Conservation (phyloP, 2,329 filamentous ascomycete genomes). For the Penicillium sp. region DNA sequence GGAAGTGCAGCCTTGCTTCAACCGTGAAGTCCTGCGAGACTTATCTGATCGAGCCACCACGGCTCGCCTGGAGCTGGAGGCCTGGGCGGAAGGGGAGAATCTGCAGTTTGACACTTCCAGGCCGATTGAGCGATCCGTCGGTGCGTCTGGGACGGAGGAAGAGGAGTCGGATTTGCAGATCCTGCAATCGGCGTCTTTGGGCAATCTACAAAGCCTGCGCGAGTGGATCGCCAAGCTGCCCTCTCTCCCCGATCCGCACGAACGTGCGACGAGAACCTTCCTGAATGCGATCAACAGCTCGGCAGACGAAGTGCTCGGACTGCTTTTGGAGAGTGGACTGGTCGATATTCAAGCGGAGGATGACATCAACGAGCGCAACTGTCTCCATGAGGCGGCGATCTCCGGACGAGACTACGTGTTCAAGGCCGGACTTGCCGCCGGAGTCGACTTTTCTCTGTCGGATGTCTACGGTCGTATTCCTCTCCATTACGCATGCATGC, state of each 20-base stretch:
- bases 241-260: conserved; percentile 56
- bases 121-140: conserved; percentile 34
- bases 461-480: conserved; percentile 94
- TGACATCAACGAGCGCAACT: conserved; percentile 96
- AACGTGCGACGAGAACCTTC: conserved; percentile 84
- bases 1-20: conserved; percentile 97
- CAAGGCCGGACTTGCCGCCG: conserved; percentile 64
- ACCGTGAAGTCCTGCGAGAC: conserved; percentile 92
- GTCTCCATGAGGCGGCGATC: conserved; percentile 92
- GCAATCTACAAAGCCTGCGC: conserved; percentile 68
- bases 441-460: conserved; percentile 69
- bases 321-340: conserved; percentile 71
- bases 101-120: conserved; percentile 65
- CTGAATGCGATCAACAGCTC: conserved; percentile 83
- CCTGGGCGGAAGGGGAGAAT: conserved; percentile 94
- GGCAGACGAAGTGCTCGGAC: conserved; percentile 65
- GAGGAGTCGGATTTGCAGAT: conserved; percentile 84
- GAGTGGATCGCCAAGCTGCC: conserved; percentile 73
- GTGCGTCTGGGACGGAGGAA: conserved; percentile 64
- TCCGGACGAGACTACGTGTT: conserved; percentile 79
- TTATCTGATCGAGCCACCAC: conserved; percentile 95
- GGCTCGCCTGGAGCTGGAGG: conserved; percentile 88
- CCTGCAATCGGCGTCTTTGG: conserved; percentile 73
- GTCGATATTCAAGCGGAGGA: conserved; percentile 92
- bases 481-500: conserved; percentile 92